Base-by-base conservation (phyloP, 2,329 filamentous ascomycete genomes). In the Venturia pyrina region DNA sequence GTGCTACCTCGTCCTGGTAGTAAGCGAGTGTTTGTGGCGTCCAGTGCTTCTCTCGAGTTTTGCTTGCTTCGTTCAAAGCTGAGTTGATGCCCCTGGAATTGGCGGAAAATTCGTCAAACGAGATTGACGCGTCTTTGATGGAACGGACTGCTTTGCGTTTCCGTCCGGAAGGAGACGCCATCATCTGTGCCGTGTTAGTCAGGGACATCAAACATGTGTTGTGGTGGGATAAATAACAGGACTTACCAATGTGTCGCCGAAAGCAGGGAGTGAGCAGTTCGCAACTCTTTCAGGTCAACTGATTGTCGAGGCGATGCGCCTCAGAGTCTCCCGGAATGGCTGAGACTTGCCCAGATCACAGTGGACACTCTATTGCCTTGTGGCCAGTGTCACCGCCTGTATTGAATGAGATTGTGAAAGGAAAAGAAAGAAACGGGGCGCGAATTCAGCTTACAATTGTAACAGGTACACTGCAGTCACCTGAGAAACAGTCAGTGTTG, bases 321-420 rank as follows among this genome's bases (percentile, higher is more conserved):
- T 24, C n/a, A n/a, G 7, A 48, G 46, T 48, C 19, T 21, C n/a
- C 46, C 34, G 28, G 24, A 34, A 56, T 5, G 50, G 24, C 11
- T 34, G 50, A 6, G 50, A 56, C 28, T 56, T 56, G 50, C 50
- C 13, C 50, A 28, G 28, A 28, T 28, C 28, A 4, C 28, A 75
- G 78, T 59, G 79, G 80, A 74, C 80, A 82, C 69, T 82, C 80
- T 66, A 79, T 78, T 70, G 80, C 79, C 70, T 80, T 78, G 73
- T 82, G 80, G 66, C 77, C 76, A 66, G 76, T 72, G 70, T 81
- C 80, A 70, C 80, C 80, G 71, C 80, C 80, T 82, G 13, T 62
- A 48, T 34, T 32, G 44, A 40, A 28, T 64, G 32, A 64, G 62
- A 50, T n/a, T 5, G 11, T n/a, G n/a, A 34, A 34, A 48, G 44